These are phyloP conservation scores for Collybia mongolica DNA, from an alignment of 768 basidiomycete species.

Conservation along the genomic window DNA sequence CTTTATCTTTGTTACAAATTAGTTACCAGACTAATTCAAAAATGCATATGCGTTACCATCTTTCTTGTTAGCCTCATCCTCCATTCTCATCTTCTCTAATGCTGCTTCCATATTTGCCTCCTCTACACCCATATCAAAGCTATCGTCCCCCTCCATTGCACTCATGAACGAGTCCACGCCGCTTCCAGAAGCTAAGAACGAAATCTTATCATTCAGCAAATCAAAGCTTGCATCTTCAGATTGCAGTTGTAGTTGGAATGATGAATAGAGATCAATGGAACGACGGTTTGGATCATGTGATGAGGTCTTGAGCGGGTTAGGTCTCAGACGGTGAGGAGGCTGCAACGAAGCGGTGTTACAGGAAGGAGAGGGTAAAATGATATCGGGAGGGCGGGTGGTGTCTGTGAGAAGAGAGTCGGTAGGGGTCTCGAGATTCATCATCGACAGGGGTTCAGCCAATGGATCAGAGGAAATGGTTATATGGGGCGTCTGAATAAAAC, in stretches of 20 bases:
- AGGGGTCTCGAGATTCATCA: constrained; percentile 21
- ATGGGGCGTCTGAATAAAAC: constrained; percentile 4
- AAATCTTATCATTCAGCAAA: constrained; percentile 50
- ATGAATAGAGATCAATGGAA: constrained; percentile 45
- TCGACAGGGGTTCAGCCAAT: constrained; percentile 22
- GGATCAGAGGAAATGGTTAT: constrained; percentile 13
- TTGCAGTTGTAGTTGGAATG: constrained; percentile 46
- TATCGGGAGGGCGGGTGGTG: constrained; percentile 16
- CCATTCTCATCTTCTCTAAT: constrained; percentile 10
- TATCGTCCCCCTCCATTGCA: constrained; percentile 36
- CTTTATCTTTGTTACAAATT: no score
- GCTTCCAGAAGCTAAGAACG: constrained; percentile 35
- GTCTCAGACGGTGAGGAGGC: constrained; percentile 23
- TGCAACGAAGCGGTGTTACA: constrained; percentile 21
- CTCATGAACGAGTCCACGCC: constrained; percentile 33
- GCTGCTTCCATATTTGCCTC: constrained; percentile 21
- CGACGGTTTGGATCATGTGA: constrained; percentile 29
- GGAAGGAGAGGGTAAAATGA: constrained; percentile 17
- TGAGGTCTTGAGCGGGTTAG: constrained; percentile 17
- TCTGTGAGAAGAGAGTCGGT: constrained; percentile 21
- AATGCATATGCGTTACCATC: no score
- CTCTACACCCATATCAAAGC: constrained; percentile 32
- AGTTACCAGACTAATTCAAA: no score
- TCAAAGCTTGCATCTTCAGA: constrained; percentile 49
- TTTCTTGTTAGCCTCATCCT: constrained; percentile 5